Evolutionary conservation across 2,329 filamentous ascomycete genomes (phyloP).

Genomic region (Ophiostoma australiae): DNA sequence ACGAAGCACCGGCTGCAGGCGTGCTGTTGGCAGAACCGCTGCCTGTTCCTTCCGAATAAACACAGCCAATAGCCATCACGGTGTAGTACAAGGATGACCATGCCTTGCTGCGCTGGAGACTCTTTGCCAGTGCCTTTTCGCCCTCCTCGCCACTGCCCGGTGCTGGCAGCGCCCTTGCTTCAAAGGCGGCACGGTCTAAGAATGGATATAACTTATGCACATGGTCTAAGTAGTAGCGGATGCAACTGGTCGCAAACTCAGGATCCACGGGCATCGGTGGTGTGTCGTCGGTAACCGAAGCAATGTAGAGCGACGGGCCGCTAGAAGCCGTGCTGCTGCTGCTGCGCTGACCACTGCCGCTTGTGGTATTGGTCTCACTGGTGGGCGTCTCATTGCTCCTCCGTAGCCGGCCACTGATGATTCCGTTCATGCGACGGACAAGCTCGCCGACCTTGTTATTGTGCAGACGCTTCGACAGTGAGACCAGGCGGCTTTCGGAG

Average conservation of each 20-base stretch:
- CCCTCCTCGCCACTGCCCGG: conserved; percentile 18
- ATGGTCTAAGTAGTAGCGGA: conserved; percentile 37
- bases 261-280: conserved; percentile 6
- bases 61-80: conserved; percentile 38
- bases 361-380: neutral
- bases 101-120: conserved; percentile 31
- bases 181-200: conserved; percentile 37
- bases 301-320: neutral
- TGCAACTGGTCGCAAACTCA: conserved; percentile 20
- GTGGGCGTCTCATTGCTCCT: conserved; percentile 12
- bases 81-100: conserved; percentile 40
- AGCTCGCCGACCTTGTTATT: conserved; percentile 34
- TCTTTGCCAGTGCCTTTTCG: conserved; percentile 28
- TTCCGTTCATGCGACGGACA: conserved; percentile 31
- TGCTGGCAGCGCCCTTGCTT: conserved; percentile 31
- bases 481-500: conserved; percentile 33
- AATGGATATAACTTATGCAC: conserved; percentile 41
- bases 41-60: conserved; percentile 27
- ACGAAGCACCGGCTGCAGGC: neutral
- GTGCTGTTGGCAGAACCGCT: conserved; percentile 16
- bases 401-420: conserved; percentile 28
- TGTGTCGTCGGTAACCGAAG: neutral
- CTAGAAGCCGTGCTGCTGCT: neutral
- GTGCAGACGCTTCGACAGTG: conserved; percentile 31
- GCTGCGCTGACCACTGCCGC: neutral